Conservation (phyloP, 2,329 filamentous ascomycete genomes). For the Emericellopsis cladophorae region DNA sequence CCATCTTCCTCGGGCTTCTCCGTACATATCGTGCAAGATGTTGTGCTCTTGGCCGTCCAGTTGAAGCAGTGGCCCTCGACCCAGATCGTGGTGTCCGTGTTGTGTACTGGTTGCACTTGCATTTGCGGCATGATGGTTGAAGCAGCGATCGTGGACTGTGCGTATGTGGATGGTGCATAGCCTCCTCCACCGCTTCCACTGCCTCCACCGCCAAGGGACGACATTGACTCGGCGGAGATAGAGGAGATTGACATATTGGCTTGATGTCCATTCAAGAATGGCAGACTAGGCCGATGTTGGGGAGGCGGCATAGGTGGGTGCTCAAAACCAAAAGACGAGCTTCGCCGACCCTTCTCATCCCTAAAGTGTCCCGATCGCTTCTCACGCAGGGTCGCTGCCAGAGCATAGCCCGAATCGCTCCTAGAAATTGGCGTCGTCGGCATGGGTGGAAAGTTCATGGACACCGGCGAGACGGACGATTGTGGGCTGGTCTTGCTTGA, state of each 20-base stretch:
- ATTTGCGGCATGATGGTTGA: conserved; percentile 81
- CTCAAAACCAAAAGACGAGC: conserved; percentile 83
- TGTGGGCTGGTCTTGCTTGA: conserved; percentile 50
- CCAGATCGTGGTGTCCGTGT: conserved; percentile 72
- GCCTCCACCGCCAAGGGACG: conserved; percentile 52
- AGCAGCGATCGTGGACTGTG: conserved; percentile 73
- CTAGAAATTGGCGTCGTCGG: conserved; percentile 71
- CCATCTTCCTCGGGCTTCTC: conserved; percentile 61
- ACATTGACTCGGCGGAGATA: conserved; percentile 50
- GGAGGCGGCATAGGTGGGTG: conserved; percentile 31
- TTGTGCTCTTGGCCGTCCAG: conserved; percentile 45
- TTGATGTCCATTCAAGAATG: conserved; percentile 57
- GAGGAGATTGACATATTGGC: conserved; percentile 46
- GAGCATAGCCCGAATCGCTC: conserved; percentile 81
- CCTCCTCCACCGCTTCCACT: conserved; percentile 49
- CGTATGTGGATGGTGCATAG: conserved; percentile 75
- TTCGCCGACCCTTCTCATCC: conserved; percentile 70
- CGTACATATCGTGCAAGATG: conserved; percentile 61
- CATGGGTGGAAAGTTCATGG: conserved; percentile 62
- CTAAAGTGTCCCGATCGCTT: conserved; percentile 86
- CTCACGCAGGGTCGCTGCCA: conserved; percentile 77
- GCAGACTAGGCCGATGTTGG: conserved; percentile 52
- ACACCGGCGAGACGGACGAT: conserved; percentile 62
- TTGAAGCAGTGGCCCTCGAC: conserved; percentile 75
- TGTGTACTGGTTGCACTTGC: conserved; percentile 64